Base-by-base conservation (phyloP, 495 filamentous ascomycete genomes). In the Astrocystis sublimbata region DNA sequence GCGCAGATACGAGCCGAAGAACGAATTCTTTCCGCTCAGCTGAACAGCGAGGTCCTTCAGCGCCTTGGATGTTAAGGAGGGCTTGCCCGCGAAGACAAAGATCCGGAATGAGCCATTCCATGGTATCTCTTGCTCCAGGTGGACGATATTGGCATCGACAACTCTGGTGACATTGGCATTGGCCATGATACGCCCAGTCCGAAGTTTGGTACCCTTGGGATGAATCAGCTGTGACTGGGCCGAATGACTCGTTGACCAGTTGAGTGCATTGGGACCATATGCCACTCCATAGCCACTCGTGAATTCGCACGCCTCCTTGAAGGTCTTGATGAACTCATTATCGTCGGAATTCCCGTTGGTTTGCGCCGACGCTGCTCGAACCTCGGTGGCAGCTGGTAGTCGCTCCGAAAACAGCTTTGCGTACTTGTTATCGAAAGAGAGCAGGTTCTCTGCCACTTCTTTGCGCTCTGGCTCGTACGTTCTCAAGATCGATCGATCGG, bases 31-130 rank as follows among this genome's bases (percentile, higher is more conserved):
- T 71, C 83, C 85, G 54, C 80, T 72, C 26, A 93, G 74, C 72
- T 86, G 80, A 43, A 79, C 72, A 8, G 87, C 87, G 42, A 96
- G 79, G 71, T 92, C 90, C 17, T 78, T 65, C 35, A 96, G 76
- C 4, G 92, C 90, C 53, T 56, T 61, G 4, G 64, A 42, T 17
- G 85, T 88, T 53, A 76, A 74, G 10, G 73, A 64, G 58, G 88
- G 89, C 31, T 82, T 83, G 60, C 92, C 92, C 42, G 85, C 90
- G 67, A 96, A 94, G 63, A 96, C 70, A 68, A 90, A 96, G 68
- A 96, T 82, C 33, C 91, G 85, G 83, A 92, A 96, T 9, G 92
- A 86, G 58, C 92, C 92, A 74, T 96, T 96, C 53, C 91, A 79
- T 0, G 92, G 92, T 52, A 96, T 81, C 62, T 93, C 90, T 74